These are phyloP conservation scores for Metschnikowia lunata DNA, from an alignment of 805 yeast species.

Conservation along the genomic window DNA sequence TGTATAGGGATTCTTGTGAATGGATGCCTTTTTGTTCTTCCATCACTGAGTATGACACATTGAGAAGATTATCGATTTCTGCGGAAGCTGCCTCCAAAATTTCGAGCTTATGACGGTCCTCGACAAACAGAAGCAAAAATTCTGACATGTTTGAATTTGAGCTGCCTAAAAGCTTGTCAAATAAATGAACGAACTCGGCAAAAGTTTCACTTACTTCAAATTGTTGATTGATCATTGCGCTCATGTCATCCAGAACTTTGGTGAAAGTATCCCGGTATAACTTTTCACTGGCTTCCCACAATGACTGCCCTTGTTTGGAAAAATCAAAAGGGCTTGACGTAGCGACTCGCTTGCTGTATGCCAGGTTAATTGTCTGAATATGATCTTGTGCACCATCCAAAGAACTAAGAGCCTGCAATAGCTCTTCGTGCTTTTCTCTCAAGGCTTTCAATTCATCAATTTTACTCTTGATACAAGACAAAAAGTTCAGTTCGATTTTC, in stretches of 20 bases:
- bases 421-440: conserved; percentile 50
- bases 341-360: conserved; percentile 27
- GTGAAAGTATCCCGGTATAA: conserved; percentile 21
- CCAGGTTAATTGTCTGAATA: conserved; percentile 21
- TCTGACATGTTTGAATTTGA: conserved; percentile 6
- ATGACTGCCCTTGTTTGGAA: conserved; percentile 26
- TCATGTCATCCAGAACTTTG: conserved; percentile 20
- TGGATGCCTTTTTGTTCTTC: neutral
- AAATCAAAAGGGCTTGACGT: conserved; percentile 30
- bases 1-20: too few species aligned
- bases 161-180: conserved; percentile 20
- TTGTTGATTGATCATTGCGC: conserved; percentile 21
- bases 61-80: conserved; percentile 21
- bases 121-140: conserved; percentile 21
- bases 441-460: conserved; percentile 42
- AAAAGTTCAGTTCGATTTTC: conserved; percentile 45
- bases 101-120: conserved; percentile 33
- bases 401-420: conserved; percentile 32
- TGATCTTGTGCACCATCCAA: conserved; percentile 14
- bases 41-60: conserved; percentile 1
- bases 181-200: conserved; percentile 25
- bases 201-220: conserved; percentile 25
- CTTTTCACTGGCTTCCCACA: conserved; percentile 29
- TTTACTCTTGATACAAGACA: conserved; percentile 36
- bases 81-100: conserved; percentile 26